Evolutionary conservation across 129 eudicot species (phyloP), one percentile per base, ranked within the genome.

Genomic region (Kitagawia praeruptora): DNA sequence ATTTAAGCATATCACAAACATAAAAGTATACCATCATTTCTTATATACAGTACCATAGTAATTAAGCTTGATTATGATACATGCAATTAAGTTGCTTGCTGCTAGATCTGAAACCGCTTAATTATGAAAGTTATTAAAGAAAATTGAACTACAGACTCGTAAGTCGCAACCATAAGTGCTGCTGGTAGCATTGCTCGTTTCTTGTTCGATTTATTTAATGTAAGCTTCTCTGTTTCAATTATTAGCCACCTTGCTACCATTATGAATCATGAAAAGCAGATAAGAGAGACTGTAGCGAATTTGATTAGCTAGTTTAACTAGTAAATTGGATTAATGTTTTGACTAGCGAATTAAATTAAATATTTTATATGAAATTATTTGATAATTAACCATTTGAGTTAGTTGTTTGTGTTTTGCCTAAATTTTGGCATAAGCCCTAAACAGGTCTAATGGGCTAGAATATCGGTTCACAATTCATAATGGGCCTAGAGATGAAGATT

Each of bases 151-250:
- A 9, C 39, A 73, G 54, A 73, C 21, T 73, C 77, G 41, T 5
- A 19, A n/a, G n/a, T n/a, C n/a, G n/a, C n/a, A n/a, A 39, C 48
- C 6, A 41, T 41, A 40, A 73, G 51, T 73, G 77, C 25, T 71
- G 10, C 67, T 58, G 34, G 25, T 21, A 56, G 25, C 31, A 23
- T 56, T 23, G 66, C 53, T 73, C 6, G 77, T 73, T 73, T 66
- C 72, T 66, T 66, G 34, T n/a, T 58, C 67, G 34, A n/a, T 58
- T 58, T 58, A 58, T 58, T 58, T n/a, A n/a, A n/a, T 58, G 67
- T 58, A 27, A 66, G 34, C 37, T 40, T n/a, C 18, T n/a, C 54
- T n/a, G 31, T 23, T n/a, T 23, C 54, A 37, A 42, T 41, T 41
- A 44, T 41, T 73, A 53, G 39, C 31, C 77, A 73, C 77, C 77